Evolutionary conservation across 345 rosid species (phyloP), one percentile per base, ranked within the genome.

Genomic region (Salix purpurea): DNA sequence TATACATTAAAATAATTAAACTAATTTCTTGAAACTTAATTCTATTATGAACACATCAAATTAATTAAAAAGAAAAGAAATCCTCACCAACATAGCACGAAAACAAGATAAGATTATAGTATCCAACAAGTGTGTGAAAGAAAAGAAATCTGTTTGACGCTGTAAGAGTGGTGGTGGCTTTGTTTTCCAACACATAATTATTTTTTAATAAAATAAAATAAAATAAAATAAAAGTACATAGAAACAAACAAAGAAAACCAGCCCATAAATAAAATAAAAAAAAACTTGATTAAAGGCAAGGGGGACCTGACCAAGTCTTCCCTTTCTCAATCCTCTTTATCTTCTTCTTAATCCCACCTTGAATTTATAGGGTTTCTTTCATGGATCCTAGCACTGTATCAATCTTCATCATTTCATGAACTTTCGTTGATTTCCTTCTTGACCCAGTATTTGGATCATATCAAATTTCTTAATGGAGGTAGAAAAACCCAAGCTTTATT

Each of bases 391-490:
- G 81, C 60, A 34, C 74, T 69, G 39, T 65, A 32, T 6, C 24
- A 16, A 36, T 30, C 72, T 64, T 58, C 67, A 39, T 23, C 30
- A 26, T 67, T 75, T 76, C 62, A 56, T 80, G 84, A 82, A 73
- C 79, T 65, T 77, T 69, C 71, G 76, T 79, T 83, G 73, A 68
- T 15, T 80, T 83, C 87, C 76, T 71, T 52, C 67, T 77, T 60
- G 75, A 67, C 60, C 86, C 83, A 44, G 82, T 77, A 58, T 76
- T 84, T 60, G 79, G 80, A 61, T 76, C 79, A 40, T 74, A 77
- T 73, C 75, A 79, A 73, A 44, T 52, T 56, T 39, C 77, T 26
- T 66, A 3, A 68, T 80, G 87, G 93, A 90, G 93, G 93, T 88
- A 77, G 76, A 34, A 39, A 52, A 56, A 58, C 23, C 21, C 28